Percentiles rank a stretch among this genome's conserved stretches.
These are phyloP conservation scores for Monosporascus sp. DNA, from an alignment of 2,329 filamentous ascomycete species.

Conservation along the genomic window DNA sequence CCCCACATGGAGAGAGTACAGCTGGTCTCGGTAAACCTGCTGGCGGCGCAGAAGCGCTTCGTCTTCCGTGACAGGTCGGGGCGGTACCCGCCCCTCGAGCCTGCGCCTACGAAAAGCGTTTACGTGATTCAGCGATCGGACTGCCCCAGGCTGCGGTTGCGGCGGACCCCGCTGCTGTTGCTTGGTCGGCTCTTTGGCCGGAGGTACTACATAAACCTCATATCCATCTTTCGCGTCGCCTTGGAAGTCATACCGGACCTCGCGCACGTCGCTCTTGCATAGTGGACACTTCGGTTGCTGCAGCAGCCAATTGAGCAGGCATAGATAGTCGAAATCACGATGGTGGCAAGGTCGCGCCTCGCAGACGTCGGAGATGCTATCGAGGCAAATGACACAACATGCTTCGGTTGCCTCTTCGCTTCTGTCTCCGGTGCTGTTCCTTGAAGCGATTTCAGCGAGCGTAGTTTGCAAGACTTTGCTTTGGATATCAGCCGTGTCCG, in stretches of 20 bases:
- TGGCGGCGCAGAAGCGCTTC: conserved; percentile 53
- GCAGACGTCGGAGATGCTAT: conserved; percentile 65
- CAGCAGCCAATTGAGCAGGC: conserved; percentile 76
- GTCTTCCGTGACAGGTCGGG: conserved; percentile 20
- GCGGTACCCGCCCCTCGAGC: conserved; percentile 7
- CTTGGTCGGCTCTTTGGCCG: conserved; percentile 11
- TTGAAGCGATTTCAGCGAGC: conserved; percentile 33
- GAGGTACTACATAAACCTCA: conserved; percentile 53
- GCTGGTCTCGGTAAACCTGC: conserved; percentile 64
- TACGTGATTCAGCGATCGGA: not conserved
- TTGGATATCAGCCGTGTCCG: conserved; percentile 31
- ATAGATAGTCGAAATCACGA: conserved; percentile 77
- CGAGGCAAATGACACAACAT: conserved; percentile 84
- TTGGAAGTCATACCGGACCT: conserved; percentile 61
- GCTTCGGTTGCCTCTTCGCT: conserved; percentile 29
- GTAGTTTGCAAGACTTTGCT: conserved; percentile 39
- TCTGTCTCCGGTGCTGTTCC: conserved; percentile 22
- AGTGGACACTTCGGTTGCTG: conserved; percentile 69
- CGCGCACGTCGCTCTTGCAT: conserved; percentile 55
- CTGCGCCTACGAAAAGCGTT: conserved; percentile 6
- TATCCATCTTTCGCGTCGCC: conserved; percentile 39
- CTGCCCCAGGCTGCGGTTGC: not conserved
- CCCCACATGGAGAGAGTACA: conserved; percentile 78
- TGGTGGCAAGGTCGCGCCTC: conserved; percentile 73
- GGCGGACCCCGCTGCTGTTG: conserved; percentile 1